Conservation (phyloP, 768 basidiomycete species). For the Phylloporus arenicola region DNA sequence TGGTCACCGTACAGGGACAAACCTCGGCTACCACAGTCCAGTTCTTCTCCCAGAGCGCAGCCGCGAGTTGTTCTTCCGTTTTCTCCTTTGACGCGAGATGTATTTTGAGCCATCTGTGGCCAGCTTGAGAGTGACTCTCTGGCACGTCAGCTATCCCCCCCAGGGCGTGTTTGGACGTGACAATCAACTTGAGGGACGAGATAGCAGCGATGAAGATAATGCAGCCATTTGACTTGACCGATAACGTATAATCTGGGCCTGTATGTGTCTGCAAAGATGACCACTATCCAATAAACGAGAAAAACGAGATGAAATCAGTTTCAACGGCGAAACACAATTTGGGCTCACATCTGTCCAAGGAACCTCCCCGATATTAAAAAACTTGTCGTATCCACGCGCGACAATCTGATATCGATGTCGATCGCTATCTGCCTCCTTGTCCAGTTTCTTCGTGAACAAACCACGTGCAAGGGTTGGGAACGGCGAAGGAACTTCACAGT, state of each 20-base stretch:
- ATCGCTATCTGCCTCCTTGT: conserved; percentile 26
- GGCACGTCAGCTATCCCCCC: conserved; percentile 45
- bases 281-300: conserved; percentile 53
- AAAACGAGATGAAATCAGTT: neutral
- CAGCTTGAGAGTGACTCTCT: conserved; percentile 73
- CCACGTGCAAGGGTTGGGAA: conserved; percentile 96
- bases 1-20: conserved; percentile 12
- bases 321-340: neutral
- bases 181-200: conserved; percentile 63
- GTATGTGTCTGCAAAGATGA: conserved; percentile 63
- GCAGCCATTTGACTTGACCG: conserved; percentile 93
- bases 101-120: conserved; percentile 74
- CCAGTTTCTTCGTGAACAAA: conserved; percentile 63
- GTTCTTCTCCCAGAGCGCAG: conserved; percentile 68
- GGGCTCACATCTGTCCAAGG: conserved; percentile 84
- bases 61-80: conserved; percentile 71
- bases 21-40: conserved; percentile 94
- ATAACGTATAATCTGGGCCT: conserved; percentile 72
- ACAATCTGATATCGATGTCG: conserved; percentile 58
- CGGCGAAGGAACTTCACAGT: conserved; percentile 81
- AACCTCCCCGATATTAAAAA: conserved; percentile 96
- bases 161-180: conserved; percentile 91
- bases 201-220: conserved; percentile 93
- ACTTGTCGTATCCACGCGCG: conserved; percentile 94
- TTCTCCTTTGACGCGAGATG: conserved; percentile 53